Percentiles rank a stretch among this genome's conserved stretches.
phyloP scores from a whole-genome alignment of 108 stramenopile species.

The Nitzschia palea region DNA sequence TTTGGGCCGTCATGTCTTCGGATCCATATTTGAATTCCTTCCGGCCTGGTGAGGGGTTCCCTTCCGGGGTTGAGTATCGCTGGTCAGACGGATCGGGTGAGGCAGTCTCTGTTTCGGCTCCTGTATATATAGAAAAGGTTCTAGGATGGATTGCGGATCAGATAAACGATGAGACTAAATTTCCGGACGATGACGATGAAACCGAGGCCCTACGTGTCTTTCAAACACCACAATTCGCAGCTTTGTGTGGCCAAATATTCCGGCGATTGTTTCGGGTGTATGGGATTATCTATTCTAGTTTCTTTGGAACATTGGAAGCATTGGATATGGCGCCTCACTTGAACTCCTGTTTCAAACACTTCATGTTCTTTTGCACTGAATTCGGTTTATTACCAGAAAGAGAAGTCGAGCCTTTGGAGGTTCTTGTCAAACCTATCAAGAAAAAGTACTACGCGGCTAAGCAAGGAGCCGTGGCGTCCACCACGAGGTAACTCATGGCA shows the following conservation, averaged over 20 bases:
- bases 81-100: slow-evolving; percentile 71
- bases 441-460: slow-evolving; percentile 86
- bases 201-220: slow-evolving; percentile 81
- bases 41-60: slow-evolving; percentile 89
- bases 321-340: slow-evolving; percentile 89
- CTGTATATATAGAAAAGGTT: slow-evolving; percentile 87
- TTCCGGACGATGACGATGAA: slow-evolving; percentile 91
- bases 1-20: slow-evolving; percentile 90
- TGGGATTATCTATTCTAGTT: slow-evolving; percentile 87
- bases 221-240: slow-evolving; percentile 87
- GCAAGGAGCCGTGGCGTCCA: slow-evolving; percentile 35
- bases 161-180: slow-evolving; percentile 88
- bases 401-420: slow-evolving; percentile 87
- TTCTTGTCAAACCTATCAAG: slow-evolving; percentile 86
- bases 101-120: slow-evolving; percentile 77
- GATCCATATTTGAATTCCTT: slow-evolving; percentile 85
- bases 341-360: slow-evolving; percentile 92
- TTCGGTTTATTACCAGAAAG: slow-evolving; percentile 87
- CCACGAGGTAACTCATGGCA: neutral
- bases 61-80: slow-evolving; percentile 87
- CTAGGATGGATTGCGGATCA: slow-evolving; percentile 88
- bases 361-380: slow-evolving; percentile 92
- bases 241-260: slow-evolving; percentile 87
- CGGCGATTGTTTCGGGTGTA: slow-evolving; percentile 88
- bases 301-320: slow-evolving; percentile 89